These are phyloP conservation scores for Phylloporus arenicola DNA, from an alignment of 768 basidiomycete species.

Conservation along the genomic window DNA sequence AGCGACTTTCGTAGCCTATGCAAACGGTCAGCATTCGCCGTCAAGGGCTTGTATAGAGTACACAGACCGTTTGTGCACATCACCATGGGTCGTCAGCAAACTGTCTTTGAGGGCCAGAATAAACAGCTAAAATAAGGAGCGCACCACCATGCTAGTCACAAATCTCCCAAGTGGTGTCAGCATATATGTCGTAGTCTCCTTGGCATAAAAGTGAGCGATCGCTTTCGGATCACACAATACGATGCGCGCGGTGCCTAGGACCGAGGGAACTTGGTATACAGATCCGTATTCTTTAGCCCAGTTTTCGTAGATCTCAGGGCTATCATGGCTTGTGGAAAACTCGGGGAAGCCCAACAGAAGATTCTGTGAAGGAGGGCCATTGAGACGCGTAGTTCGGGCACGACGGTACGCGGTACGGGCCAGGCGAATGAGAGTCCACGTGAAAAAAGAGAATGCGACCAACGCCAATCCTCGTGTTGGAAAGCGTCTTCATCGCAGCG, in stretches of 20 bases:
- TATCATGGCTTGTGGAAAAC: slow-evolving; percentile 25
- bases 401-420: slow-evolving; percentile 6
- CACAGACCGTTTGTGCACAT: slow-evolving; percentile 12
- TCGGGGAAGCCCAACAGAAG: slow-evolving; percentile 38
- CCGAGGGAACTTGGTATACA: slow-evolving; percentile 38
- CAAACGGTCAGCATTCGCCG: background rate
- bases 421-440: slow-evolving; percentile 14
- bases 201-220: slow-evolving; percentile 46
- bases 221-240: slow-evolving; percentile 47
- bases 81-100: slow-evolving; percentile 17
- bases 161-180: slow-evolving; percentile 19
- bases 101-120: background rate
- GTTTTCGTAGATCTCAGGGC: slow-evolving; percentile 37
- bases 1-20: slow-evolving; percentile 35
- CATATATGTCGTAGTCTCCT: slow-evolving; percentile 40
- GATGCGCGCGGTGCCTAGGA: slow-evolving; percentile 34
- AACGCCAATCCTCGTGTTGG: background rate
- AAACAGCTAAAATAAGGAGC: background rate
- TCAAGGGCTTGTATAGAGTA: background rate
- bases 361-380: slow-evolving; percentile 39
- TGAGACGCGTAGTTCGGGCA: slow-evolving; percentile 31
- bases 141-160: slow-evolving; percentile 29
- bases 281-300: slow-evolving; percentile 47
- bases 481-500: background rate
- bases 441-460: slow-evolving; percentile 9